Evolutionary conservation across 78 protist species (phyloP).

Genomic region (Dictyostelium capitatum): DNA sequence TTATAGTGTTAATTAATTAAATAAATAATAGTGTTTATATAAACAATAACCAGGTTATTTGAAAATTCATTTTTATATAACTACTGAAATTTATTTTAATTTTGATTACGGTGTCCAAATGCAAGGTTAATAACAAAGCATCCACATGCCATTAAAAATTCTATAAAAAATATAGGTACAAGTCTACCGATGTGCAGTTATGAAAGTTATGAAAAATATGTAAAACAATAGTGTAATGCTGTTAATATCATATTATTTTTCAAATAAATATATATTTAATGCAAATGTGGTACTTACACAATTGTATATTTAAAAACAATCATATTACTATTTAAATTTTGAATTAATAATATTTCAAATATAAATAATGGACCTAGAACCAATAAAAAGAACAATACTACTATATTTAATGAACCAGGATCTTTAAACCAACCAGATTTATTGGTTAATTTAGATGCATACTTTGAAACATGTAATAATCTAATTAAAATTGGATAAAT

Average conservation of each 20-base stretch:
- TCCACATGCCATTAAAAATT: background rate
- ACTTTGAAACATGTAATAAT: background rate
- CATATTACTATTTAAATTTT: background rate
- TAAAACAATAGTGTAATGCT: no score
- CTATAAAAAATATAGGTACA: background rate
- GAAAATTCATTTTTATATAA: no score
- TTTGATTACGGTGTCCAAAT: background rate
- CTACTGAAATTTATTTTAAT: no score
- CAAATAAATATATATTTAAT: no score
- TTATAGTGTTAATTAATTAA: no score
- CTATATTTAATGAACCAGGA: background rate
- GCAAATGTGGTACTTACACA: background rate
- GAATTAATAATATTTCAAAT: background rate
- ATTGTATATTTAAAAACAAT: background rate
- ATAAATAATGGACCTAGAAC: background rate
- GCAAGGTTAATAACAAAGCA: slow-evolving; percentile 9
- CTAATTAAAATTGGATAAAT: background rate
- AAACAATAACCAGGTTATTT: no score
- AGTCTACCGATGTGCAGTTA: no score
- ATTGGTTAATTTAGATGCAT: background rate
- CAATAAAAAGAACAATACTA: background rate
- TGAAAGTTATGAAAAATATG: no score
- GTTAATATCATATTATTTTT: no score
- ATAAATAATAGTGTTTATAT: no score
- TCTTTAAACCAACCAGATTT: slow-evolving; percentile 1